A percentile compares a stretch with the other conserved stretches of the same genome.
Conservation (phyloP, 352 stramenopile species). For the Pythium graminicola region DNA sequence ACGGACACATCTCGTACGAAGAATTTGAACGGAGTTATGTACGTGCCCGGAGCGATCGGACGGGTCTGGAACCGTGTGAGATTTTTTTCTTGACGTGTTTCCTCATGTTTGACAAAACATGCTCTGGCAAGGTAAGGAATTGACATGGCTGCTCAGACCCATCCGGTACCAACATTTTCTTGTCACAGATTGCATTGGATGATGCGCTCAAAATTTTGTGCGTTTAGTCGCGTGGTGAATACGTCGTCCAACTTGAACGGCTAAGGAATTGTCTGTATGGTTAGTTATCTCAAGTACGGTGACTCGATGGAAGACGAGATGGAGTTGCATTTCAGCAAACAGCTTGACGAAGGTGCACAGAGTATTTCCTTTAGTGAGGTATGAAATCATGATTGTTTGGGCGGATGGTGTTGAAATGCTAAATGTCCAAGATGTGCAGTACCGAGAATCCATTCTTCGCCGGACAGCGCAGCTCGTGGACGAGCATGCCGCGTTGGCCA, state of each 20-base stretch:
- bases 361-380: conserved; percentile 62
- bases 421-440: conserved; percentile 29
- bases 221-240: no score
- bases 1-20: conserved; percentile 63
- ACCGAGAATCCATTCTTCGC: conserved; percentile 50
- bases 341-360: conserved; percentile 55
- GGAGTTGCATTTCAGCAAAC: conserved; percentile 60
- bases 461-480: conserved; percentile 58
- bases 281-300: conserved; percentile 63
- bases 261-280: not conserved
- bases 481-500: conserved; percentile 38
- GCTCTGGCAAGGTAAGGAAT: conserved; percentile 40
- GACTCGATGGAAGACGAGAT: conserved; percentile 78
- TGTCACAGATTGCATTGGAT: conserved; percentile 54
- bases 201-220: conserved; percentile 77
- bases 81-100: conserved; percentile 82
- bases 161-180: not conserved
- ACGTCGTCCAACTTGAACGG: not conserved
- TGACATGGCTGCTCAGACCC: not conserved
- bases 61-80: conserved; percentile 61
- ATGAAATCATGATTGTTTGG: not conserved
- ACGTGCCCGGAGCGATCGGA: conserved; percentile 50
- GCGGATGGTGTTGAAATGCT: not conserved
- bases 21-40: conserved; percentile 75
- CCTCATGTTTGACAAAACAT: conserved; percentile 78